Percentiles rank a stretch among this genome's conserved stretches.
Conservation (phyloP, 2,329 filamentous ascomycete genomes). For the Colletotrichum spaethianum region DNA sequence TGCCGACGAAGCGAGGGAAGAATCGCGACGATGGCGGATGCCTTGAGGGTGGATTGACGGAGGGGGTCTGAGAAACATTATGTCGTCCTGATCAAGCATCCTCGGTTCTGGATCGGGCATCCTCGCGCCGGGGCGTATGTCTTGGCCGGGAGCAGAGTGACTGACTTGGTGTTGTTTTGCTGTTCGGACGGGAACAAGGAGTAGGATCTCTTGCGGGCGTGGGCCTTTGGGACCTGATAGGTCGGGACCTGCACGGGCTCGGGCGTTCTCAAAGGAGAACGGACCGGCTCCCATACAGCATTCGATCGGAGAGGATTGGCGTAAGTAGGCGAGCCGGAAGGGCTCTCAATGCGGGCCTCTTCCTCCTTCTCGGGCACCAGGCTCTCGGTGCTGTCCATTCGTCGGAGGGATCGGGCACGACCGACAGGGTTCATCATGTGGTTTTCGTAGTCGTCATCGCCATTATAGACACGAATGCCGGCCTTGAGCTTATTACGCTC, state of each 20-base stretch:
- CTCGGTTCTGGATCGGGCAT: background rate
- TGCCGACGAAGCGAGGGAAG: constrained; percentile 75
- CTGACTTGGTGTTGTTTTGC: constrained; percentile 49
- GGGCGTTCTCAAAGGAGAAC: constrained; percentile 26
- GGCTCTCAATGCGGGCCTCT: constrained; percentile 48
- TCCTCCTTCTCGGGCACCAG: constrained; percentile 52
- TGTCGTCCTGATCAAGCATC: constrained; percentile 18
- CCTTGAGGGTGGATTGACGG: constrained; percentile 46
- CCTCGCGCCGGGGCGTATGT: constrained; percentile 56
- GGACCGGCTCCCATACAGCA: constrained; percentile 45
- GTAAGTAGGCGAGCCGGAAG: constrained; percentile 43
- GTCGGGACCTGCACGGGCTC: constrained; percentile 35
- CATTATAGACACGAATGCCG: constrained; percentile 59
- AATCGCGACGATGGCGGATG: constrained; percentile 67
- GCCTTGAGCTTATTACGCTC: constrained; percentile 61
- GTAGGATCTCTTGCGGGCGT: constrained; percentile 56
- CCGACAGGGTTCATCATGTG: constrained; percentile 54
- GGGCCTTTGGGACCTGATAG: constrained; percentile 45
- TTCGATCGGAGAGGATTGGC: constrained; percentile 51
- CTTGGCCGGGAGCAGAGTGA: constrained; percentile 61
- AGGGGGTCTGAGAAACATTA: constrained; percentile 35
- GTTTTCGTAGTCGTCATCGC: constrained; percentile 48
- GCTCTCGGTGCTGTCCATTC: constrained; percentile 53
- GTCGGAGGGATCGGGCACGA: constrained; percentile 47
- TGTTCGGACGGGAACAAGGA: constrained; percentile 55